Evolutionary conservation across 768 basidiomycete genomes (phyloP).

Genomic region (Leucocoprinus sp.): DNA sequence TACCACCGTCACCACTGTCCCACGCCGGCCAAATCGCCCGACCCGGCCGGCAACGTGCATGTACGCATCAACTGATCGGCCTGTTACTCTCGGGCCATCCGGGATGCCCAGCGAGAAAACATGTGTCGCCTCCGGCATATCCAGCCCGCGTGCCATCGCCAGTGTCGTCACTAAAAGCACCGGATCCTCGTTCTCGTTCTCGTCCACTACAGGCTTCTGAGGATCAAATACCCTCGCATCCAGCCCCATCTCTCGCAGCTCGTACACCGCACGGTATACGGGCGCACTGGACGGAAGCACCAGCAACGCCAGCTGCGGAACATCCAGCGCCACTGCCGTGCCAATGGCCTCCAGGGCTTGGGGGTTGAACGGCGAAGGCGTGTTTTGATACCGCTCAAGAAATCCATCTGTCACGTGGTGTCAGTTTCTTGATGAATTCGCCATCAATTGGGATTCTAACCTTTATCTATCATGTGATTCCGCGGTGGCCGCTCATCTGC

Average conservation of each 20-base stretch:
- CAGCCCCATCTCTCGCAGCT: slow-evolving; percentile 57
- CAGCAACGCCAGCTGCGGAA: slow-evolving; percentile 58
- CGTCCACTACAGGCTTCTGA: slow-evolving; percentile 24
- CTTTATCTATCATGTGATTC: slow-evolving; percentile 1
- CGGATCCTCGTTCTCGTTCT: slow-evolving; percentile 38
- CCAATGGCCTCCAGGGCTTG: slow-evolving; percentile 61
- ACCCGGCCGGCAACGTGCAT: slow-evolving; percentile 67
- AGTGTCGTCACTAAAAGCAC: slow-evolving; percentile 60
- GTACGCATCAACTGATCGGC: slow-evolving; percentile 48
- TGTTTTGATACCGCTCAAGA: slow-evolving; percentile 23
- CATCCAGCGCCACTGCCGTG: slow-evolving; percentile 63
- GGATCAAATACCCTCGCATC: slow-evolving; percentile 59
- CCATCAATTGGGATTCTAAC: not conserved
- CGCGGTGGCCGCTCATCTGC: slow-evolving; percentile 1
- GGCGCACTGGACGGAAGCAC: slow-evolving; percentile 56
- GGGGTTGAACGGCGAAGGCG: slow-evolving; percentile 46
- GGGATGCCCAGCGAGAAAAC: slow-evolving; percentile 67
- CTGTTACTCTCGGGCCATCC: slow-evolving; percentile 32
- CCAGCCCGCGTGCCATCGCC: slow-evolving; percentile 65
- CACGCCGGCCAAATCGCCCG: slow-evolving; percentile 60
- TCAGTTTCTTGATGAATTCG: not conserved
- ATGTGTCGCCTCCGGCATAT: slow-evolving; percentile 62
- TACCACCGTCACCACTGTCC: slow-evolving; percentile 61
- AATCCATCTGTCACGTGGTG: slow-evolving; percentile 12
- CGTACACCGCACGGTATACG: slow-evolving; percentile 54